These are phyloP conservation scores for Elsinoe fawcettii DNA, from an alignment of 2,329 filamentous ascomycete genomes.

Conservation along the genomic window DNA sequence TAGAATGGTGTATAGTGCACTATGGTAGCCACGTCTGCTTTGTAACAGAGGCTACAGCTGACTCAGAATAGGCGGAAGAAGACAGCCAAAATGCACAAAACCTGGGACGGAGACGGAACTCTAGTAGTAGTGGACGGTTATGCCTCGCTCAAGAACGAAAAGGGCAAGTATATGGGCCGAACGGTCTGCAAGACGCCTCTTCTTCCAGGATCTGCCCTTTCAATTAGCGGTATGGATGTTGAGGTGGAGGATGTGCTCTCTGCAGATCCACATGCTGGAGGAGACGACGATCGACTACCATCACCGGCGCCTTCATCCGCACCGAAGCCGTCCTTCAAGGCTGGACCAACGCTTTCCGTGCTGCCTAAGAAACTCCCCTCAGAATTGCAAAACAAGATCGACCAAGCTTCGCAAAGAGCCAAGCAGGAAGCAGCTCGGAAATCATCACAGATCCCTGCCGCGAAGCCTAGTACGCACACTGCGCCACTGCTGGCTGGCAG, in stretches of 20 bases:
- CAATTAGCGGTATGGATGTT: slow-evolving; percentile 59
- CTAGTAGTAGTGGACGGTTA: slow-evolving; percentile 51
- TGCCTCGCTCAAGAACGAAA: slow-evolving; percentile 54
- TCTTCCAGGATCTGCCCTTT: slow-evolving; percentile 53
- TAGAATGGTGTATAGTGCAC: slow-evolving; percentile 6
- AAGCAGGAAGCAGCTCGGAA: slow-evolving; percentile 35
- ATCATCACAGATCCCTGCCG: slow-evolving; percentile 31
- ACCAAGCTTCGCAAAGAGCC: slow-evolving; percentile 26
- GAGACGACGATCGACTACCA: slow-evolving; percentile 24
- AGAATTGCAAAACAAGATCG: slow-evolving; percentile 25
- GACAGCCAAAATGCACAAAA: slow-evolving; percentile 67
- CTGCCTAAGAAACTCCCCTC: slow-evolving; percentile 21
- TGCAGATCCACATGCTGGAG: slow-evolving; percentile 48
- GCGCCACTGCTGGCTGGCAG: slow-evolving; percentile 48
- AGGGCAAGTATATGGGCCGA: slow-evolving; percentile 56
- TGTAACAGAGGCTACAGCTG: background rate
- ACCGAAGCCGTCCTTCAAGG: slow-evolving; percentile 2
- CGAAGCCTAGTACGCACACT: slow-evolving; percentile 46
- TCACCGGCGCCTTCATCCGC: slow-evolving; percentile 2
- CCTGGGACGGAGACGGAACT: slow-evolving; percentile 67
- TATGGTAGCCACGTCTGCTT: too few species aligned
- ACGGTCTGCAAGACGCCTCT: slow-evolving; percentile 49
- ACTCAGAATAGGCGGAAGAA: slow-evolving; percentile 49
- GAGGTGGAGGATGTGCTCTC: slow-evolving; percentile 57
- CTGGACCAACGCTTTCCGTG: slow-evolving; percentile 1